These are phyloP conservation scores for Amauroascus niger DNA, from an alignment of 2,329 filamentous ascomycete species.

Conservation along the genomic window DNA sequence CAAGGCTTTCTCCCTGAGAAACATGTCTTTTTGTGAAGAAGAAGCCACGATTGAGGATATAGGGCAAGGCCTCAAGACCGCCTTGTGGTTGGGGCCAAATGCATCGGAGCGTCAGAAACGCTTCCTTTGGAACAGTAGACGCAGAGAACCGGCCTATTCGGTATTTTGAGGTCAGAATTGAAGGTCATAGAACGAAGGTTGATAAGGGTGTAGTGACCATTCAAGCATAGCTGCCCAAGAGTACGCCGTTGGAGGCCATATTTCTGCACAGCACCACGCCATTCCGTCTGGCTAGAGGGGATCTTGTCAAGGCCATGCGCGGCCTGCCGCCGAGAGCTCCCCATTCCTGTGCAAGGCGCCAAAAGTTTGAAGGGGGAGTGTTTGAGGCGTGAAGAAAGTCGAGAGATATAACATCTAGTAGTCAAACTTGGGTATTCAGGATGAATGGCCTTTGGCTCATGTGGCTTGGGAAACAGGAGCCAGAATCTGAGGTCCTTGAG, in stretches of 20 bases:
- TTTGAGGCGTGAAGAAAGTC: too few species aligned
- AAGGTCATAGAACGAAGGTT: neutral
- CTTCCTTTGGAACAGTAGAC: slow-evolving; percentile 9
- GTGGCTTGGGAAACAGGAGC: too few species aligned
- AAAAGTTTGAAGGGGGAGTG: too few species aligned
- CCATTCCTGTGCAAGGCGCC: too few species aligned
- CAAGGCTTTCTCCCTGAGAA: neutral
- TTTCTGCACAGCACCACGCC: slow-evolving; percentile 12
- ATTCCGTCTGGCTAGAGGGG: slow-evolving; percentile 13
- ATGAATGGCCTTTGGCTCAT: too few species aligned
- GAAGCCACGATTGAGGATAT: neutral
- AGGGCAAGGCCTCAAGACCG: neutral
- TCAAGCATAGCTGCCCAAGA: slow-evolving; percentile 4
- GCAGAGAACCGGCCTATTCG: slow-evolving; percentile 11
- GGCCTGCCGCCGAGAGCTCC: too few species aligned
- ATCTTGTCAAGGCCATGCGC: slow-evolving; percentile 13
- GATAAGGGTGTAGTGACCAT: neutral
- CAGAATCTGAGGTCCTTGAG: too few species aligned
- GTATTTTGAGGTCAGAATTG: neutral
- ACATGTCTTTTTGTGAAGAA: neutral
- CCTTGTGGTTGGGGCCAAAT: neutral
- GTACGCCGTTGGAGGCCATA: slow-evolving; percentile 12
- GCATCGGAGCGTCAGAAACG: slow-evolving; percentile 6
- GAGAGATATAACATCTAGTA: neutral
- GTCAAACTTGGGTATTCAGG: too few species aligned